A percentile compares a stretch with the other conserved stretches of the same genome.
Evolutionary conservation across 148 eudicot genomes (phyloP).

Genomic region (Rhododendron williamsianum): DNA sequence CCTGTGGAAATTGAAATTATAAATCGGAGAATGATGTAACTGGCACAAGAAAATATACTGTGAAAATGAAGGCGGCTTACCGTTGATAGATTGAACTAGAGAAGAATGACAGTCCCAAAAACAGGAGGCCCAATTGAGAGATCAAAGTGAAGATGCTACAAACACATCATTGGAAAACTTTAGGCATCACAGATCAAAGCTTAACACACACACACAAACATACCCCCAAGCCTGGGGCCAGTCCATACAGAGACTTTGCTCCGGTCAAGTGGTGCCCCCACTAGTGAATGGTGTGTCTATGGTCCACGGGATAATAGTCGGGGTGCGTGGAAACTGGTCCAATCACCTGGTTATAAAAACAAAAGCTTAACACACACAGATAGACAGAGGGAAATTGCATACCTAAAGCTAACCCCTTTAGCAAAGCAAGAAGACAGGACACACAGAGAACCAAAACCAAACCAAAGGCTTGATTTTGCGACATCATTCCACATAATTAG

Average conservation of each 20-base stretch:
- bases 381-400: conserved; percentile 1
- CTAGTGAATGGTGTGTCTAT: neutral
- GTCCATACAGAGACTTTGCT: too few species aligned
- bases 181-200: neutral
- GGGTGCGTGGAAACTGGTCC: neutral
- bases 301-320: neutral
- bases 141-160: conserved; percentile 65
- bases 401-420: conserved; percentile 66
- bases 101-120: conserved; percentile 67
- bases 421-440: conserved; percentile 84
- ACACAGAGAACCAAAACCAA: conserved; percentile 86
- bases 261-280: too few species aligned
- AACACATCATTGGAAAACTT: conserved; percentile 6
- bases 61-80: conserved; percentile 18
- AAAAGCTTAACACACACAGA: neutral
- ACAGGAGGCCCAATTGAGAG: conserved; percentile 75
- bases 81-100: conserved; percentile 59
- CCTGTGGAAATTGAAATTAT: conserved; percentile 25
- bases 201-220: neutral
- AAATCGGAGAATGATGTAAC: neutral
- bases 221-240: too few species aligned
- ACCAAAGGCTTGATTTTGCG: conserved; percentile 90
- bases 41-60: neutral
- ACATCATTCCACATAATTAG: conserved; percentile 83
- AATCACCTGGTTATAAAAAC: too few species aligned